phyloP scores from a whole-genome alignment of 768 basidiomycete genomes.

The Mycena vulgaris region DNA sequence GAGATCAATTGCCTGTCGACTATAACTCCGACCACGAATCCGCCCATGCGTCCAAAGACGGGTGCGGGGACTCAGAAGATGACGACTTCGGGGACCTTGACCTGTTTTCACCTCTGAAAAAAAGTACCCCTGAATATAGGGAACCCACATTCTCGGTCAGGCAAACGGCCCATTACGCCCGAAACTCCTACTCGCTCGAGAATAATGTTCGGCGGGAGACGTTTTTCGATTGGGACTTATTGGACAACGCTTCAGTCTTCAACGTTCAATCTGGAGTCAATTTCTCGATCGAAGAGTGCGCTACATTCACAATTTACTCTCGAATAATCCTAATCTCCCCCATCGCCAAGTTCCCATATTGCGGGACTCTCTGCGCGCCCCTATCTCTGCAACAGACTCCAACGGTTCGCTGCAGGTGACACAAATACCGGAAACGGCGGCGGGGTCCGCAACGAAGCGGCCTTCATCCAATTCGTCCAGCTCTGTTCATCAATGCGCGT shows the following conservation, averaged over 20 bases:
- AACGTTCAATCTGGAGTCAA: constrained; percentile 23
- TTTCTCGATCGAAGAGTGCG: constrained; percentile 33
- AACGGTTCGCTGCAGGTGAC: constrained; percentile 23
- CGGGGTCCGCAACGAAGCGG: constrained; percentile 18
- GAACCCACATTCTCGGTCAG: constrained; percentile 20
- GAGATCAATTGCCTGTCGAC: neutral
- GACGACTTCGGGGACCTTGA: constrained; percentile 23
- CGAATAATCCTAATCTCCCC: neutral
- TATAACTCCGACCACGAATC: neutral
- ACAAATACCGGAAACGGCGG: constrained; percentile 12
- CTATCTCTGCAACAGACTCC: constrained; percentile 9
- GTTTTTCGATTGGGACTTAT: constrained; percentile 12
- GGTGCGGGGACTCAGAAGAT: constrained; percentile 17
- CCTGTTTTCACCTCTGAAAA: constrained; percentile 23
- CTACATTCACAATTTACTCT: neutral
- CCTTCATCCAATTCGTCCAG: constrained; percentile 21
- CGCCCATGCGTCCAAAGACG: neutral
- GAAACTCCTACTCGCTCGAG: constrained; percentile 16
- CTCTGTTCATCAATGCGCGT: constrained; percentile 25
- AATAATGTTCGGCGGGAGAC: constrained; percentile 8
- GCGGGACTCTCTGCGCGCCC: constrained; percentile 16
- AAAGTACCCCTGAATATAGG: constrained; percentile 4
- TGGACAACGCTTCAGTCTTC: constrained; percentile 19
- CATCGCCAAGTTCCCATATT: constrained; percentile 15
- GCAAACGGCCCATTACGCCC: constrained; percentile 15